phyloP scores from a whole-genome alignment of 2,329 filamentous ascomycete genomes.

The Periconia sp. region DNA sequence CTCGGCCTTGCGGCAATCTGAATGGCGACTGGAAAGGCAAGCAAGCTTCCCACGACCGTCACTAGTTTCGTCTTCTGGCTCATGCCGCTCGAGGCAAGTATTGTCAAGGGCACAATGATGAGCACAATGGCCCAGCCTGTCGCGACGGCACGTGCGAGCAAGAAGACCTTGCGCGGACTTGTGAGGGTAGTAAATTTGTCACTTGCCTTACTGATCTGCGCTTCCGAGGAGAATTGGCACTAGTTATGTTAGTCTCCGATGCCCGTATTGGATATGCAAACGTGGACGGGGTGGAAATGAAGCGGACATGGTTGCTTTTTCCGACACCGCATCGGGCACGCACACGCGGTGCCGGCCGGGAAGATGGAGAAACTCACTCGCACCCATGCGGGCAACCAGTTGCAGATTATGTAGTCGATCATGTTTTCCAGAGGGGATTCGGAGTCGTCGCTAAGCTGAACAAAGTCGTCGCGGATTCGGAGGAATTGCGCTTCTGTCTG shows the following conservation, averaged over 20 bases:
- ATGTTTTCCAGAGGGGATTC: conserved; percentile 15
- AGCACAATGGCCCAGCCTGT: conserved; percentile 20
- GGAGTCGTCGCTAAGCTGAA: conserved; percentile 12
- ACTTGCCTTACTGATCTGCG: conserved; percentile 8
- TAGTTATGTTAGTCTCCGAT: no score
- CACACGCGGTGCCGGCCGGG: no score
- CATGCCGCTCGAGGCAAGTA: conserved; percentile 17
- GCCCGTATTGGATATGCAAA: no score
- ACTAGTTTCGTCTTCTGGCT: conserved; percentile 17
- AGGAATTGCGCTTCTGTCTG: conserved; percentile 9
- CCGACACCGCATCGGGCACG: no score
- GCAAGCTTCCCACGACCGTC: conserved; percentile 19
- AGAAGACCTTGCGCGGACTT: conserved; percentile 10
- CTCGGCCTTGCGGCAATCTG: conserved; percentile 22
- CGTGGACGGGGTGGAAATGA: no score
- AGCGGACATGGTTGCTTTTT: no score
- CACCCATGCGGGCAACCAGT: not conserved
- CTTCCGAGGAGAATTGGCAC: conserved; percentile 11
- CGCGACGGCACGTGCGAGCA: conserved; percentile 19
- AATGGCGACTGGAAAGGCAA: conserved; percentile 24
- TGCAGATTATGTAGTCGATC: conserved; percentile 10
- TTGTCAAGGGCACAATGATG: conserved; percentile 23
- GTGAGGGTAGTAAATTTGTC: conserved; percentile 8
- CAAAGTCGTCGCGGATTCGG: conserved; percentile 12
- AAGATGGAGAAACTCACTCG: not conserved